phyloP scores from a whole-genome alignment of 2,329 filamentous ascomycete genomes.

The Alternaria arborescens region DNA sequence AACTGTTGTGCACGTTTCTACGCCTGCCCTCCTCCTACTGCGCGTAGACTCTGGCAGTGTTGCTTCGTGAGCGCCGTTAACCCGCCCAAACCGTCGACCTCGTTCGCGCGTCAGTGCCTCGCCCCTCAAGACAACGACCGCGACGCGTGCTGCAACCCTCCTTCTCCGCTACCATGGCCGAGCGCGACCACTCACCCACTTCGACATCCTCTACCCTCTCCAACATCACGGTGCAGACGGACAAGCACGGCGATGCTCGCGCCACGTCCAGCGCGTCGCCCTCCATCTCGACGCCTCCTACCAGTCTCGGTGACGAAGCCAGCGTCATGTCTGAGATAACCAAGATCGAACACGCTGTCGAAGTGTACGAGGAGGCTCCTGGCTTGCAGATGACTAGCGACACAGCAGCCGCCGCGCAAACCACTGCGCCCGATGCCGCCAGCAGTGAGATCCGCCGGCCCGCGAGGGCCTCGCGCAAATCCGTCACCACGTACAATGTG shows the following conservation, averaged over 20 bases:
- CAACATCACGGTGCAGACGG: slow-evolving; percentile 51
- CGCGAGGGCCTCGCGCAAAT: slow-evolving; percentile 63
- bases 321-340: slow-evolving; percentile 60
- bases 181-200: slow-evolving; percentile 46
- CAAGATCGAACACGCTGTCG: slow-evolving; percentile 40
- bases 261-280: slow-evolving; percentile 62
- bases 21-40: slow-evolving; percentile 25
- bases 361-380: slow-evolving; percentile 34
- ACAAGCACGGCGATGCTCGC: slow-evolving; percentile 43
- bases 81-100: slow-evolving; percentile 33
- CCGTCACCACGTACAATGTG: slow-evolving; percentile 72
- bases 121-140: slow-evolving; percentile 32
- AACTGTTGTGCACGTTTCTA: slow-evolving; percentile 23
- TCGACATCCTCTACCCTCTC: slow-evolving; percentile 55
- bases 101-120: slow-evolving; percentile 46
- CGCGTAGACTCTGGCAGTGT: slow-evolving; percentile 49
- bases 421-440: slow-evolving; percentile 24
- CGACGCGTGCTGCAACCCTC: slow-evolving; percentile 28
- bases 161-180: slow-evolving; percentile 41
- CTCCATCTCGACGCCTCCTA: slow-evolving; percentile 70
- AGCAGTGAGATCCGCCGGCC: slow-evolving; percentile 40
- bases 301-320: slow-evolving; percentile 69
- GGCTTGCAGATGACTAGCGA: slow-evolving; percentile 20
- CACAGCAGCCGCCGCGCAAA: slow-evolving; percentile 30
- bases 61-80: slow-evolving; percentile 33